Evolutionary conservation across 495 filamentous ascomycete species (phyloP).

Genomic region (Aspergillus cristatus): DNA sequence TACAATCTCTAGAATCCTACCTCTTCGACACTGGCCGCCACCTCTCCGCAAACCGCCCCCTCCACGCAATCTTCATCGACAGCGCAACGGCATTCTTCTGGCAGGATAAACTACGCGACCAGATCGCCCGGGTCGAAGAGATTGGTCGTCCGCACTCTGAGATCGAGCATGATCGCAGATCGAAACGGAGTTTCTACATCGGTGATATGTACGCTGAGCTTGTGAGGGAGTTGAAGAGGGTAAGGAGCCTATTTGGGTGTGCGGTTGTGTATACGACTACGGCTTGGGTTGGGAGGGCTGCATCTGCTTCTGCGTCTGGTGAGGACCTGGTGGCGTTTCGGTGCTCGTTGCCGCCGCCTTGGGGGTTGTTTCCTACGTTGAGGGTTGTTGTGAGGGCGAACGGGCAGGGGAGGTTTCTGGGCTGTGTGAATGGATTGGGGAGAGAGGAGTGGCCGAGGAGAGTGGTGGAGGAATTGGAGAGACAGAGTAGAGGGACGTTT

Average conservation of each 20-base stretch:
- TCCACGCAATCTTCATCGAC: slow-evolving; percentile 46
- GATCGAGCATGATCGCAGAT: slow-evolving; percentile 19
- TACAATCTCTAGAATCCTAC: slow-evolving; percentile 39
- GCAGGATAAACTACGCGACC: slow-evolving; percentile 44
- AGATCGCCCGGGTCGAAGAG: slow-evolving; percentile 31
- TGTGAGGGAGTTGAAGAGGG: slow-evolving; percentile 22
- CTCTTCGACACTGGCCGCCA: slow-evolving; percentile 42
- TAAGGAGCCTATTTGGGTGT: slow-evolving; percentile 31
- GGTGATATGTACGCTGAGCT: slow-evolving; percentile 27
- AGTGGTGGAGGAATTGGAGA: slow-evolving; percentile 23
- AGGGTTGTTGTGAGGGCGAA: slow-evolving; percentile 39
- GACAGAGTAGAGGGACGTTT: slow-evolving; percentile 23
- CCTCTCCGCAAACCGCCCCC: slow-evolving; percentile 31
- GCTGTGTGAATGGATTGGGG: slow-evolving; percentile 38
- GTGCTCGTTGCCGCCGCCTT: slow-evolving; percentile 35
- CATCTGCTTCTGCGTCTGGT: slow-evolving; percentile 21
- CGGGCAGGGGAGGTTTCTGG: slow-evolving; percentile 33
- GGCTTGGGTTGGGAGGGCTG: slow-evolving; percentile 10
- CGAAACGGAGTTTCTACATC: slow-evolving; percentile 24
- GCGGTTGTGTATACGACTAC: slow-evolving; percentile 30
- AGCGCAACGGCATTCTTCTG: slow-evolving; percentile 49
- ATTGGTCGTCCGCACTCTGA: slow-evolving; percentile 25
- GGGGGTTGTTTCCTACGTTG: slow-evolving; percentile 37
- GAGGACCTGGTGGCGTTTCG: slow-evolving; percentile 24
- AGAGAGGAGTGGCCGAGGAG: slow-evolving; percentile 34